These are phyloP conservation scores for Pelargonium nanum DNA, from an alignment of 345 rosid species.

Conservation along the genomic window DNA sequence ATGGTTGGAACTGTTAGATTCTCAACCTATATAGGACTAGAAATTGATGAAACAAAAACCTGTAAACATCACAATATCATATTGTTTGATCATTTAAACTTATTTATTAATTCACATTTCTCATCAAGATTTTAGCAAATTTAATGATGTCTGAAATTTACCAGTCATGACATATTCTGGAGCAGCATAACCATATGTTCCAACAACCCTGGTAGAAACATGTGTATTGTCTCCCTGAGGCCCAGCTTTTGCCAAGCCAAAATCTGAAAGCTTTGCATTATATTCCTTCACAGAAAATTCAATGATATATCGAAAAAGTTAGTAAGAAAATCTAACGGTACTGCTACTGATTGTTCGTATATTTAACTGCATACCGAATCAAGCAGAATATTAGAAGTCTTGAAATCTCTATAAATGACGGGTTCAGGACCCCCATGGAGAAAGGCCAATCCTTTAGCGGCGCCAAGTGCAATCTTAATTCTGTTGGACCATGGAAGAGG, in stretches of 20 bases:
- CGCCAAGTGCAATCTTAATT: slow-evolving; percentile 85
- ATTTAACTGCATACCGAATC: slow-evolving; percentile 51
- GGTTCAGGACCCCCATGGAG: slow-evolving; percentile 85
- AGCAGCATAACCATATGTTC: slow-evolving; percentile 82
- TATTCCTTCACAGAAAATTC: slow-evolving; percentile 40
- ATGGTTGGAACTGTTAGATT: slow-evolving; percentile 3
- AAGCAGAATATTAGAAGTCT: slow-evolving; percentile 88
- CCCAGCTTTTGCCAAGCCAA: slow-evolving; percentile 77
- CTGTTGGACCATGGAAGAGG: slow-evolving; percentile 83
- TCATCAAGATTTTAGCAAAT: neutral
- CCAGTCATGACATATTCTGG: slow-evolving; percentile 82
- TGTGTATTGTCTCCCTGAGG: slow-evolving; percentile 85
- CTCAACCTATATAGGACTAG: neutral
- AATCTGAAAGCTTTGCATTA: slow-evolving; percentile 75
- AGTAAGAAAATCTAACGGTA: neutral
- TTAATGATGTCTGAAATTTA: slow-evolving; percentile 10
- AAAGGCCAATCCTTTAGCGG: slow-evolving; percentile 94
- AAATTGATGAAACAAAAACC: neutral
- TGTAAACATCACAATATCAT: no score
- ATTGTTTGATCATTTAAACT: no score
- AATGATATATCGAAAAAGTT: slow-evolving; percentile 3
- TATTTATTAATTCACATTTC: no score
- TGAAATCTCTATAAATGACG: slow-evolving; percentile 95
- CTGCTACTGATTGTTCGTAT: neutral
- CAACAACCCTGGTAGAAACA: slow-evolving; percentile 77